Percentiles rank a stretch among this genome's conserved stretches.
These are phyloP conservation scores for Vitis amurensis DNA, from an alignment of 164 flowering plant genomes.

Conservation along the genomic window DNA sequence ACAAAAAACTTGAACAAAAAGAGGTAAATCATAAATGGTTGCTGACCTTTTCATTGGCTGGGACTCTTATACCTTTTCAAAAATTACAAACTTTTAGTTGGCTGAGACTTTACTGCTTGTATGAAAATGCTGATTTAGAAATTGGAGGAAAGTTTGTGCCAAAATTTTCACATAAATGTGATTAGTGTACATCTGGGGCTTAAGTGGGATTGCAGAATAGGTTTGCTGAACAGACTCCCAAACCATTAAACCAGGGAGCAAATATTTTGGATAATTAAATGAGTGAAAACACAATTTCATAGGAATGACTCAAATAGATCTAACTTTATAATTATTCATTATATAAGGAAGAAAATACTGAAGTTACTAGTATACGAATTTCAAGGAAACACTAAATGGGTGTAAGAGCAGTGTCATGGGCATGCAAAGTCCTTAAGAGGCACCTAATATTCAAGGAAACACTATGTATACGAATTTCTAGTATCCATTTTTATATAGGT, in stretches of 20 bases:
- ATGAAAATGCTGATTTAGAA: no score
- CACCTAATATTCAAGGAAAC: neutral
- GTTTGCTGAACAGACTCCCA: neutral
- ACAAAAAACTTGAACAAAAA: slow-evolving; percentile 81
- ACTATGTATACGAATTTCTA: neutral
- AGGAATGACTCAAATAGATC: neutral
- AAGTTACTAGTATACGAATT: no score
- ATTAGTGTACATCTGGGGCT: neutral
- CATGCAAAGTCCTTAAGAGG: neutral
- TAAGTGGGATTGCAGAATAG: neutral
- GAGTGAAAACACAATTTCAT: no score
- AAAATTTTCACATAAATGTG: neutral
- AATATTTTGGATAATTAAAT: no score
- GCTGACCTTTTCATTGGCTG: no score
- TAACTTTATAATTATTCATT: neutral
- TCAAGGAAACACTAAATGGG: no score
- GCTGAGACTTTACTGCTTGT: neutral
- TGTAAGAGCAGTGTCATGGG: no score
- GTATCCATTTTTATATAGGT: neutral
- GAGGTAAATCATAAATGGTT: slow-evolving; percentile 52
- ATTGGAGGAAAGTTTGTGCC: neutral
- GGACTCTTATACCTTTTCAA: no score
- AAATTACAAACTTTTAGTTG: neutral
- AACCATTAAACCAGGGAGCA: no score
- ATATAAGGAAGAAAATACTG: neutral